phyloP scores from a whole-genome alignment of 2,329 filamentous ascomycete genomes.

The Corinectria fuckeliana region DNA sequence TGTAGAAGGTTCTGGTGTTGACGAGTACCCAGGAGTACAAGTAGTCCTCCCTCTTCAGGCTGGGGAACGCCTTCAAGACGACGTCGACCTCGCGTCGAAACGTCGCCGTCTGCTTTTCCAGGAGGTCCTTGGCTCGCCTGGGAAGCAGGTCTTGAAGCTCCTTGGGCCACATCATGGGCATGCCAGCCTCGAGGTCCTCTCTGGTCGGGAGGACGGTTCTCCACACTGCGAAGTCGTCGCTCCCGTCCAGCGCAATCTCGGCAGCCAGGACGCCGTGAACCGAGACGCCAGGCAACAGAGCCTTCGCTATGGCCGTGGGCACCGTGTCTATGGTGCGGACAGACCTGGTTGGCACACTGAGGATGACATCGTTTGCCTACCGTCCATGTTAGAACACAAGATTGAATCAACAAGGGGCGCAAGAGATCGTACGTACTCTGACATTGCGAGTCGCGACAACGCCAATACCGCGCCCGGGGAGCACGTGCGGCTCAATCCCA shows the following conservation, averaged over 20 bases:
- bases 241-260: conserved; percentile 64
- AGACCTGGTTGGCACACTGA: conserved; percentile 68
- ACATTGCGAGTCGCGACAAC: conserved; percentile 74
- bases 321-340: conserved; percentile 70
- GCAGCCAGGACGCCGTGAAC: conserved; percentile 77
- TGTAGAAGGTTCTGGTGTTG: conserved; percentile 69
- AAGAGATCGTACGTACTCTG: conserved; percentile 59
- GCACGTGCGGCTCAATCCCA: conserved; percentile 69
- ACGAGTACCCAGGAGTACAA: conserved; percentile 65
- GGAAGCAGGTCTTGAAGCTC: conserved; percentile 57
- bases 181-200: conserved; percentile 59
- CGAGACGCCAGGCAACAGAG: conserved; percentile 63
- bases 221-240: conserved; percentile 62
- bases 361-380: conserved; percentile 60
- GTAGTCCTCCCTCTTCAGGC: conserved; percentile 50
- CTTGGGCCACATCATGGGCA: conserved; percentile 54
- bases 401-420: background rate
- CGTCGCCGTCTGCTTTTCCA: conserved; percentile 58
- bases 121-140: conserved; percentile 48
- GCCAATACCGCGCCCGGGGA: conserved; percentile 78
- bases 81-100: conserved; percentile 50
- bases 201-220: conserved; percentile 69
- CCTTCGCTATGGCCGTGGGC: conserved; percentile 58
- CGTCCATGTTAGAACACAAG: background rate
- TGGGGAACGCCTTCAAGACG: conserved; percentile 40